Evolutionary conservation across 352 stramenopile genomes (phyloP).

Genomic region (Globisporangium okanoganense): DNA sequence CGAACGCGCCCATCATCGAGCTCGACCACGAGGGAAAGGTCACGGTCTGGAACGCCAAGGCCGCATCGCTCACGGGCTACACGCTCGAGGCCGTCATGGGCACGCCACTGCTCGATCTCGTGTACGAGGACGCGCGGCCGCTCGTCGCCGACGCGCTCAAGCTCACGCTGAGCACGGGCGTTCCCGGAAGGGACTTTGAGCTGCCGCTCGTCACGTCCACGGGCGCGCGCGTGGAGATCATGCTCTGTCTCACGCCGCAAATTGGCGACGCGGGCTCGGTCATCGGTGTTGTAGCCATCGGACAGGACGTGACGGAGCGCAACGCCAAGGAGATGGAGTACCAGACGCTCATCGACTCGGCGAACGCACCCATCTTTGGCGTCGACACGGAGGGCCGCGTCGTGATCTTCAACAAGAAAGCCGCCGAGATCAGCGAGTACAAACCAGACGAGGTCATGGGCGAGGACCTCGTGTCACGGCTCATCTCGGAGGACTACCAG

Average conservation of each 20-base stretch:
- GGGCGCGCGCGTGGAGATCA: slow-evolving; percentile 45
- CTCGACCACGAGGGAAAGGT: slow-evolving; percentile 62
- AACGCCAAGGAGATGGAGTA: slow-evolving; percentile 71
- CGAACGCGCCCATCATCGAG: slow-evolving; percentile 76
- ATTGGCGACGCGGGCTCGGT: slow-evolving; percentile 35
- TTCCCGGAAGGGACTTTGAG: slow-evolving; percentile 46
- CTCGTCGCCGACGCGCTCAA: slow-evolving; percentile 42
- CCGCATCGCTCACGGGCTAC: slow-evolving; percentile 61
- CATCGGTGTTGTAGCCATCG: slow-evolving; percentile 59
- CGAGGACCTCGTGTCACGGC: slow-evolving; percentile 62
- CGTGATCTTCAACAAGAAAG: slow-evolving; percentile 91
- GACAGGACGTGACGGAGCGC: slow-evolving; percentile 58
- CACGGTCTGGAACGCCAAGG: slow-evolving; percentile 68
- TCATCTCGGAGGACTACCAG: slow-evolving; percentile 77
- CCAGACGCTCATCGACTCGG: slow-evolving; percentile 65
- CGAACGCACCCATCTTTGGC: slow-evolving; percentile 77
- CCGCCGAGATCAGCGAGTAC: slow-evolving; percentile 85
- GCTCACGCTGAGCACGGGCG: slow-evolving; percentile 40
- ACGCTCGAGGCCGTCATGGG: slow-evolving; percentile 41
- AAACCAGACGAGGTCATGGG: slow-evolving; percentile 85
- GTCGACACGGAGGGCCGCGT: slow-evolving; percentile 54
- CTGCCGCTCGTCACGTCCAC: slow-evolving; percentile 45
- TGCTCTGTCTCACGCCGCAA: slow-evolving; percentile 53
- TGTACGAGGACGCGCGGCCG: slow-evolving; percentile 41
- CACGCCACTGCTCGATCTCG: slow-evolving; percentile 35